These are phyloP conservation scores for Chaetomium tenue DNA, from an alignment of 495 filamentous ascomycete genomes.

Conservation along the genomic window DNA sequence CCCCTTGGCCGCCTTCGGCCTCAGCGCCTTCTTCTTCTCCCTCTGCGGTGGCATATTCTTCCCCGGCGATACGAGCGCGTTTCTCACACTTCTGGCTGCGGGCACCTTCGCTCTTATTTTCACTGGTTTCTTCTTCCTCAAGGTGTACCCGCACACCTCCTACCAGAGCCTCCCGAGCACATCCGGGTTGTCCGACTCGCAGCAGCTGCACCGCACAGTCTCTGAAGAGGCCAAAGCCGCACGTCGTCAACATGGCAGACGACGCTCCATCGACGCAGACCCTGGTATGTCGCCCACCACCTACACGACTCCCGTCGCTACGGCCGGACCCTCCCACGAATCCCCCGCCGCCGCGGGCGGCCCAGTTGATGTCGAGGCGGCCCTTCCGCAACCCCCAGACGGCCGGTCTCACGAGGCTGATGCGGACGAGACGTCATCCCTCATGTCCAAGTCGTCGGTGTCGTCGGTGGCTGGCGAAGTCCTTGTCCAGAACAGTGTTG, in stretches of 20 bases:
- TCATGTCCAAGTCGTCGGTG: conserved; percentile 64
- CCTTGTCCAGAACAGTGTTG: conserved; percentile 53
- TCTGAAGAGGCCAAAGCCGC: conserved; percentile 53
- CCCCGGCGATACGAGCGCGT: conserved; percentile 75
- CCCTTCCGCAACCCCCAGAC: conserved; percentile 37
- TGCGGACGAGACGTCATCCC: conserved; percentile 76
- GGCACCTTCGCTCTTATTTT: conserved; percentile 78
- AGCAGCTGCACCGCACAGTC: conserved; percentile 59
- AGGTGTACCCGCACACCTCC: conserved; percentile 62
- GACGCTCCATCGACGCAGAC: conserved; percentile 51
- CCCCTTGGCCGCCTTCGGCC: conserved; percentile 85
- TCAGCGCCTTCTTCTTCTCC: conserved; percentile 96
- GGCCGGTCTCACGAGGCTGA: conserved; percentile 34
- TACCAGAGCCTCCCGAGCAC: conserved; percentile 63
- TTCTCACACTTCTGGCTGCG: conserved; percentile 73
- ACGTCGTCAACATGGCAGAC: conserved; percentile 30
- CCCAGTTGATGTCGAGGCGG: conserved; percentile 41
- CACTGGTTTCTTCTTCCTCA: conserved; percentile 75
- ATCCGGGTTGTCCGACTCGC: conserved; percentile 52
- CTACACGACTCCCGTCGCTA: conserved; percentile 33
- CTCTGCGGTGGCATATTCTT: conserved; percentile 72
- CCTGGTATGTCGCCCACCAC: conserved; percentile 62
- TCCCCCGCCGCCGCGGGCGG: conserved; percentile 16
- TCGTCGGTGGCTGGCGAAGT: conserved; percentile 48
- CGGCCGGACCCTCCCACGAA: conserved; percentile 24